phyloP scores from a whole-genome alignment of 257 asterid genomes.

The Nicotiana noctiflora region DNA sequence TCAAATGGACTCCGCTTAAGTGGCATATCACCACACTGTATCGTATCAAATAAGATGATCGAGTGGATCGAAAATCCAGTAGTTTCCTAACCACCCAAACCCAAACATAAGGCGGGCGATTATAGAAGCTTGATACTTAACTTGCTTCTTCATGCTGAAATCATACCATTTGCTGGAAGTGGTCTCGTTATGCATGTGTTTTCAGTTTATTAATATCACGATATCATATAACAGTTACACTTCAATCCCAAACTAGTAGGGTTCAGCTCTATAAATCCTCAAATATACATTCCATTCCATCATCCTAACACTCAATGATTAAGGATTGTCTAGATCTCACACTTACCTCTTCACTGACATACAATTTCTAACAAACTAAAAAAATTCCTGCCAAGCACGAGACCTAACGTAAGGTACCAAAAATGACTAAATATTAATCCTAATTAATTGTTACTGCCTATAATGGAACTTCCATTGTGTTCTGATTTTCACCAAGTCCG shows the following conservation, averaged over 20 bases:
- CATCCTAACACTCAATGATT: not conserved
- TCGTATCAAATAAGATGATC: not conserved
- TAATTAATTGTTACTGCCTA: not conserved
- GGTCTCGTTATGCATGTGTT: not conserved
- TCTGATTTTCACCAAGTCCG: not conserved
- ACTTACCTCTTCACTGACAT: not conserved
- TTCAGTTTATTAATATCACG: not conserved
- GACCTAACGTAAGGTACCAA: not conserved
- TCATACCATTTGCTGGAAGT: not conserved
- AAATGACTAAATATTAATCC: not conserved
- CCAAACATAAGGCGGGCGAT: not conserved
- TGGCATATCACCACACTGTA: not conserved
- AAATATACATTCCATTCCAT: not conserved
- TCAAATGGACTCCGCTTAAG: not conserved
- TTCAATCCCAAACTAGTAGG: not conserved
- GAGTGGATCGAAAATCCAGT: not conserved
- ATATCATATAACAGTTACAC: not conserved
- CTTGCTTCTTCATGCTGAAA: constrained; percentile 5
- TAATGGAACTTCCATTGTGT: not conserved
- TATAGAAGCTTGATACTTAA: not conserved
- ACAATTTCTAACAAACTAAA: not conserved
- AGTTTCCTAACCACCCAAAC: not conserved
- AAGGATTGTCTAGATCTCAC: not conserved
- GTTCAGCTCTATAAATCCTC: not conserved
- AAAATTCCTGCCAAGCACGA: not conserved